These are phyloP conservation scores for Apiotrichum porosum DNA, from an alignment of 1,284 basidiomycete species.

Conservation along the genomic window DNA sequence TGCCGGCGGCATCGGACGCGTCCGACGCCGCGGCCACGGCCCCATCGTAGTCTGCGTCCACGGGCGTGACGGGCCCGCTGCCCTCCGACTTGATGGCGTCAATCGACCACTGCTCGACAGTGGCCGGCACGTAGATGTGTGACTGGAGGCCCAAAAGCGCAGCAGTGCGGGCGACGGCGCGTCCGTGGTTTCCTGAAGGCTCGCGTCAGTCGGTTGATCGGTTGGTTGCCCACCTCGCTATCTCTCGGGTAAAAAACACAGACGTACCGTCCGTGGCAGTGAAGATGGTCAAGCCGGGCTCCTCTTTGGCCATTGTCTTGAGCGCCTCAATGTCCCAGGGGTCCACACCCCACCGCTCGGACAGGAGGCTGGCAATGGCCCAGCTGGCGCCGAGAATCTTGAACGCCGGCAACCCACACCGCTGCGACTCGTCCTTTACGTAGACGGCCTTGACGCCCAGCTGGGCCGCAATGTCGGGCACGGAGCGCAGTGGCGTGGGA, in stretches of 20 bases:
- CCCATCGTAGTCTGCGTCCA: conserved; percentile 14
- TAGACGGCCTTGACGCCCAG: conserved; percentile 11
- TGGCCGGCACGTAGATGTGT: conserved; percentile 11
- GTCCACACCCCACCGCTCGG: conserved; percentile 7
- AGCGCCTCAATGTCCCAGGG: conserved; percentile 13
- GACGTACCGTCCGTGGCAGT: conserved; percentile 19
- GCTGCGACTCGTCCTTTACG: conserved; percentile 17
- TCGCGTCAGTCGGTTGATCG: not conserved
- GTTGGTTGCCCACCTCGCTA: too few species aligned
- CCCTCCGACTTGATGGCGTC: conserved; percentile 14
- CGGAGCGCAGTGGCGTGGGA: conserved; percentile 8
- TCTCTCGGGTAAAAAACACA: too few species aligned
- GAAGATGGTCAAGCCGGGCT: conserved; percentile 6
- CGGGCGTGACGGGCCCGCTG: conserved; percentile 1
- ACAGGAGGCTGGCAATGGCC: conserved; percentile 7
- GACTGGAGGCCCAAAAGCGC: conserved; percentile 8
- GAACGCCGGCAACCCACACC: conserved; percentile 19
- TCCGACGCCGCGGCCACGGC: conserved; percentile 3
- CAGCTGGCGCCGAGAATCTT: conserved; percentile 20
- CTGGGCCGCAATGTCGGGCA: conserved; percentile 6
- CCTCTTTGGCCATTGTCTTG: not conserved
- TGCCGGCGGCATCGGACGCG: not conserved
- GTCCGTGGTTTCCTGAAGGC: conserved; percentile 17
- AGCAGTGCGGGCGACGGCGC: conserved; percentile 12
- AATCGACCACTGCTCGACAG: conserved; percentile 14